phyloP scores from a whole-genome alignment of 23 red algal genomes.

The Porphyridium purpureum region DNA sequence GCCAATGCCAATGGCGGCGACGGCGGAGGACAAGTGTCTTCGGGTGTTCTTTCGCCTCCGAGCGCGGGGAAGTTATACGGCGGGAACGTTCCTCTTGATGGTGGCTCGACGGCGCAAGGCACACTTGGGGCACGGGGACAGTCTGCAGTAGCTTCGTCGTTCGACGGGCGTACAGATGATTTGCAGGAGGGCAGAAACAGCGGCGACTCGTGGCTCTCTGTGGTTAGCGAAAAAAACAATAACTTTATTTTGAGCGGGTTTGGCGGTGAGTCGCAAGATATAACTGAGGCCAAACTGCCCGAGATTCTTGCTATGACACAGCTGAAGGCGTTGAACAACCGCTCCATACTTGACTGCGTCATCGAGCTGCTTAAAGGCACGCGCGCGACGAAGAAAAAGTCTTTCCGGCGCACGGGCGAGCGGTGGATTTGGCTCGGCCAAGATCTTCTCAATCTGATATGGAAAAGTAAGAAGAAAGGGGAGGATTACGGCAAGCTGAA shows the following conservation, averaged over 20 bases:
- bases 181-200: too few species aligned
- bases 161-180: too few species aligned
- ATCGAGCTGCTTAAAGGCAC: constrained; percentile 49
- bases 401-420: constrained; percentile 55
- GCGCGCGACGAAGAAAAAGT: constrained; percentile 46
- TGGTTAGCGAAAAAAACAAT: constrained; percentile 60
- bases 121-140: too few species aligned
- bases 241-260: constrained; percentile 58
- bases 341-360: constrained; percentile 59
- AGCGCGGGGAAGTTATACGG: too few species aligned
- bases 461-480: constrained; percentile 54
- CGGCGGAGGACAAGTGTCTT: too few species aligned
- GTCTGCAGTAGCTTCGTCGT: too few species aligned
- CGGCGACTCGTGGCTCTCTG: constrained; percentile 53
- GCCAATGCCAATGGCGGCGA: too few species aligned
- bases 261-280: constrained; percentile 30
- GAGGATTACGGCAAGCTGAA: constrained; percentile 43
- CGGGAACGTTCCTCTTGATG: too few species aligned
- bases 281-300: constrained; percentile 20
- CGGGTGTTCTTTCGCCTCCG: too few species aligned
- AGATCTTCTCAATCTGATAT: constrained; percentile 51
- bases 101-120: too few species aligned
- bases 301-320: constrained; percentile 23
- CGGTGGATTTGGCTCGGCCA: constrained; percentile 76
- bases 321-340: constrained; percentile 25